These are phyloP conservation scores for Boletellus emodensis DNA, from an alignment of 768 basidiomycete species.

Conservation along the genomic window DNA sequence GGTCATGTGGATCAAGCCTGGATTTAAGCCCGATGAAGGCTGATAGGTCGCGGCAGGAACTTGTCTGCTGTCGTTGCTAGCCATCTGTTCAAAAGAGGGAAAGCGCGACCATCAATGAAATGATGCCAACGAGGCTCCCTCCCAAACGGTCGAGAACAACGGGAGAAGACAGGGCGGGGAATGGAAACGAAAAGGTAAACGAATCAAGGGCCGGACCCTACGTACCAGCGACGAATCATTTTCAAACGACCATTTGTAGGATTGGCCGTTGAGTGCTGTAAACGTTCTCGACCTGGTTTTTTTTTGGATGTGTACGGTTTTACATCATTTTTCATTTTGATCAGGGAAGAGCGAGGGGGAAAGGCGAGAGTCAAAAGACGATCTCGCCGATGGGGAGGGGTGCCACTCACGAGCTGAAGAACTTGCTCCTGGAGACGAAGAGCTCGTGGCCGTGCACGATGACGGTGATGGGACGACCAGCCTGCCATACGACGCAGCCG, in stretches of 20 bases:
- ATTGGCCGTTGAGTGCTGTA: constrained; percentile 32
- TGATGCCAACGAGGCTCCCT: neutral
- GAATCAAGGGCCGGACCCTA: neutral
- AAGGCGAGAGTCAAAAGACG: constrained; percentile 2
- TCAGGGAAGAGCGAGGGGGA: neutral
- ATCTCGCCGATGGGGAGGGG: neutral
- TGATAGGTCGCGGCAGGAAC: constrained; percentile 30
- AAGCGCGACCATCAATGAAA: neutral
- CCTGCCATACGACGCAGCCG: constrained; percentile 29
- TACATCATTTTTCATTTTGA: neutral
- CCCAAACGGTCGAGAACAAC: neutral
- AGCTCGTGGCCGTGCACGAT: constrained; percentile 27
- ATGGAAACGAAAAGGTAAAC: too few relatives aligned
- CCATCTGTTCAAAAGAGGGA: constrained; percentile 16
- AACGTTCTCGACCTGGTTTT: constrained; percentile 29
- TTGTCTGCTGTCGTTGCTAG: constrained; percentile 33
- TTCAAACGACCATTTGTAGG: constrained; percentile 33
- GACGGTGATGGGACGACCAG: constrained; percentile 26
- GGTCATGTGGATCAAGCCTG: constrained; percentile 30
- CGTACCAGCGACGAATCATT: constrained; percentile 31
- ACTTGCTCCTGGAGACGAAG: constrained; percentile 20
- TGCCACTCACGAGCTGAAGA: constrained; percentile 31
- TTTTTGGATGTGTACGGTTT: neutral
- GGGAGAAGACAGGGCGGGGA: neutral
- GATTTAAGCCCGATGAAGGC: constrained; percentile 24